These are phyloP conservation scores for Tylopilus vinaceipallidus DNA, from an alignment of 768 basidiomycete genomes.

Conservation along the genomic window DNA sequence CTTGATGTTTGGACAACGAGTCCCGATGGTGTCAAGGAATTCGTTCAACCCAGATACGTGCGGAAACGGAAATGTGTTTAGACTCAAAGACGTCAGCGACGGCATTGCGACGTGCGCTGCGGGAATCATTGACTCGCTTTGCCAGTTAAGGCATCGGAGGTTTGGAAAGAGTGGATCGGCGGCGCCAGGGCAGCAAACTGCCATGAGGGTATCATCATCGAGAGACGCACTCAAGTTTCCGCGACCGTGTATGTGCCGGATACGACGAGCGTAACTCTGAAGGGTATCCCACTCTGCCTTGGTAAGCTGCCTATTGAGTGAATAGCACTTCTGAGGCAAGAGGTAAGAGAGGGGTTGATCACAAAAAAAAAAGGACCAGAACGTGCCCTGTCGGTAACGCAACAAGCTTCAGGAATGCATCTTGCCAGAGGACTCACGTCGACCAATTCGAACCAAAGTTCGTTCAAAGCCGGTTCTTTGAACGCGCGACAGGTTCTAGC, in stretches of 20 bases:
- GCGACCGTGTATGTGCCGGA: background rate
- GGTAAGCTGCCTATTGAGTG: background rate
- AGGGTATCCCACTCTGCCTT: constrained; percentile 6
- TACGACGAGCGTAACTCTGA: constrained; percentile 1
- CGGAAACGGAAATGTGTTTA: too few species aligned
- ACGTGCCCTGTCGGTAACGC: background rate
- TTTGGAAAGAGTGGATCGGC: background rate
- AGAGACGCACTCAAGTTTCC: background rate
- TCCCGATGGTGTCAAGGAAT: background rate
- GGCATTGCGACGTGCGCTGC: background rate
- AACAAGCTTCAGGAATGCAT: constrained; percentile 1
- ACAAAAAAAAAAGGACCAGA: background rate
- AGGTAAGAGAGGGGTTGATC: too few species aligned
- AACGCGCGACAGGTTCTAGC: constrained; percentile 3
- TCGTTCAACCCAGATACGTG: background rate
- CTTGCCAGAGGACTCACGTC: background rate
- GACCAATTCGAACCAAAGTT: constrained; percentile 5
- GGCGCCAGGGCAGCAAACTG: background rate
- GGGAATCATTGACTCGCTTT: background rate
- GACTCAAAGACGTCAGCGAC: too few species aligned
- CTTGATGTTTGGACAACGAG: background rate
- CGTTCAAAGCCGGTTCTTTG: constrained; percentile 7
- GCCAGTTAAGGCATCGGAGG: background rate
- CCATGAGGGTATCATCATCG: background rate
- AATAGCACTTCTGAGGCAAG: background rate